phyloP scores from a whole-genome alignment of 1,139 yeast genomes.

The Candida labiduridarum region DNA sequence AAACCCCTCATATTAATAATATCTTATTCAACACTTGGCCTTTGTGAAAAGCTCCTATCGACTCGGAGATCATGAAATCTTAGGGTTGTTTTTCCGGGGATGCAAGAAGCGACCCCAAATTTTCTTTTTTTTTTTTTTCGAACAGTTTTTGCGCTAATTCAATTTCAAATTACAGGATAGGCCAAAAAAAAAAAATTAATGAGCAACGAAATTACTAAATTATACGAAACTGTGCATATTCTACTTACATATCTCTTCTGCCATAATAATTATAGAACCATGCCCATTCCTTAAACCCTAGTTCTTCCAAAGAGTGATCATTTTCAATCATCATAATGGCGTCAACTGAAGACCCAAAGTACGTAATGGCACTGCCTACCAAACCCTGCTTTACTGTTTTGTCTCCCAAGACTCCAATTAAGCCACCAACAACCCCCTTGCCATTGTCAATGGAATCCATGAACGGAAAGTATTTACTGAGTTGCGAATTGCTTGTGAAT shows the following conservation, averaged over 20 bases:
- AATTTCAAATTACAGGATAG: neutral
- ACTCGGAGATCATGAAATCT: neutral
- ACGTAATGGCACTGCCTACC: conserved; percentile 61
- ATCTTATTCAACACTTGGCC: no score
- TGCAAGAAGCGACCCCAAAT: neutral
- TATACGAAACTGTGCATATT: neutral
- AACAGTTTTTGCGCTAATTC: neutral
- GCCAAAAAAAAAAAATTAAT: neutral
- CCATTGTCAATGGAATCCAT: conserved; percentile 28
- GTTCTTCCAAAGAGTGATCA: conserved; percentile 39
- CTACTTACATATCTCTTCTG: neutral
- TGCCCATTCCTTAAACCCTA: conserved; percentile 48
- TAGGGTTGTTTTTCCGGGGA: neutral
- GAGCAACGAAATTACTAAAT: neutral
- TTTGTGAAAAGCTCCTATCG: neutral
- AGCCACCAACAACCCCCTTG: conserved; percentile 42
- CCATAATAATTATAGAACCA: conserved; percentile 41
- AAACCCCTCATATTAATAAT: neutral
- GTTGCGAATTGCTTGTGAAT: conserved; percentile 50
- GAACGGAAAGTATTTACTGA: conserved; percentile 57
- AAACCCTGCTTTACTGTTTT: conserved; percentile 60
- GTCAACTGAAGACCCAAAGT: conserved; percentile 45
- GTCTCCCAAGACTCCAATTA: conserved; percentile 60
- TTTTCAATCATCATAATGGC: conserved; percentile 21
- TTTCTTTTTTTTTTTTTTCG: conserved; percentile 1